Evolutionary conservation across 2,329 filamentous ascomycete genomes (phyloP).

Genomic region (Alternaria hordeiaustralica): DNA sequence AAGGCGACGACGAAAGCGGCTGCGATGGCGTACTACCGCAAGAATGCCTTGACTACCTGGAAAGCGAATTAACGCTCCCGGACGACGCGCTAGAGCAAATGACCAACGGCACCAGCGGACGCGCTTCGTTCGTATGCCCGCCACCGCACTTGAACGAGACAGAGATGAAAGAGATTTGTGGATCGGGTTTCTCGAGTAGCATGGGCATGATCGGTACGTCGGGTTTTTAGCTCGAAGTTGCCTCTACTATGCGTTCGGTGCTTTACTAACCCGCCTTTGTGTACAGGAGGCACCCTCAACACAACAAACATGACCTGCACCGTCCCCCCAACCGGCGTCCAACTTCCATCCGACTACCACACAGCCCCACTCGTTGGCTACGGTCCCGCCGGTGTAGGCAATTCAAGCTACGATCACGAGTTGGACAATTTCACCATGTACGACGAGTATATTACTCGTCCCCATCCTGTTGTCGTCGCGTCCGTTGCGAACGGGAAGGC

Average conservation of each 20-base stretch:
- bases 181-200: background rate
- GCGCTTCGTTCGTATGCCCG: background rate
- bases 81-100: background rate
- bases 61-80: background rate
- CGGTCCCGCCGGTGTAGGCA: background rate
- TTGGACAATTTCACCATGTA: background rate
- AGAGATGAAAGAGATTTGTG: background rate
- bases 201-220: background rate
- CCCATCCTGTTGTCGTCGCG: background rate
- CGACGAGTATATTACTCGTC: background rate
- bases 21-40: background rate
- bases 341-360: background rate
- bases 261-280: background rate
- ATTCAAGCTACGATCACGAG: background rate
- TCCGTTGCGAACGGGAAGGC: background rate
- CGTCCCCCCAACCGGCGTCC: background rate
- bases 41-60: background rate
- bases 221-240: background rate
- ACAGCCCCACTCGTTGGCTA: background rate
- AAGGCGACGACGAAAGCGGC: background rate
- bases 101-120: background rate
- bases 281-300: background rate
- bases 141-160: background rate
- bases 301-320: background rate
- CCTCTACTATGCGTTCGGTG: background rate